These are phyloP conservation scores for carrot (Daucus carota) DNA, from an alignment of 129 eudicot genomes.

Conservation along the genomic window DH1_v3.0 NC_030385.2:1296001-1296500, in stretches of 20 bases:
- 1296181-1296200: background rate
- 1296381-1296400: background rate
- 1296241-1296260: conserved; percentile 98
- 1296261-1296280: conserved; percentile 76
- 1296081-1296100: background rate
- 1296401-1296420: conserved; percentile 40
- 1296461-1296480: conserved; percentile 77
- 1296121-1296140: no score
- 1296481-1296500: background rate
- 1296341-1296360: conserved; percentile 10
- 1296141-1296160: background rate
- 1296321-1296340: conserved; percentile 78
- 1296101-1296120: no score
- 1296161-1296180: background rate
- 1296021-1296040: background rate
- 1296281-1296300: conserved; percentile 78
- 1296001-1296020: no score
- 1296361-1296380: background rate
- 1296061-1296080: background rate
- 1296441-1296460: conserved; percentile 85
- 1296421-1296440: conserved; percentile 97
- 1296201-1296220: background rate
- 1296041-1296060: background rate
- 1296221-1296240: conserved; percentile 98
- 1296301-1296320: conserved; percentile 76